Evolutionary conservation across 371 early-diverging fungal species (phyloP).

Genomic region (Syncephalastrum racemosum): DNA sequence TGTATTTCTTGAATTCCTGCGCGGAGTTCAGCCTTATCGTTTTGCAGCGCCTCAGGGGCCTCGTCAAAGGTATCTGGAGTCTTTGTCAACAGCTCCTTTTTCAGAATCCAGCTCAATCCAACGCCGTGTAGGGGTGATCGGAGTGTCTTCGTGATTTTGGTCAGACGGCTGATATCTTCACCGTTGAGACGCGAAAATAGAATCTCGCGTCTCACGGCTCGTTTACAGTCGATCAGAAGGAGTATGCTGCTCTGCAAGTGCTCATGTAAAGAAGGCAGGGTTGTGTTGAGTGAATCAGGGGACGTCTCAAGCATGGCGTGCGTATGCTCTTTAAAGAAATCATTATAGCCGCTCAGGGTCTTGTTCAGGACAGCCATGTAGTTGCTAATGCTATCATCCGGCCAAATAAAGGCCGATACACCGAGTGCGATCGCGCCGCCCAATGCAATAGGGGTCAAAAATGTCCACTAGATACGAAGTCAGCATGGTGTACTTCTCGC

Average conservation of each 20-base stretch:
- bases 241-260: conserved; percentile 22
- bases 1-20: conserved; percentile 6
- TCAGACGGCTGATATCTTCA: conserved; percentile 27
- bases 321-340: conserved; percentile 30
- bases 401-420: conserved; percentile 32
- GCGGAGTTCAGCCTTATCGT: not conserved
- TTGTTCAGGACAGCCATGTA: conserved; percentile 19
- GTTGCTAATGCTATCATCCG: conserved; percentile 35
- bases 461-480: conserved; percentile 21
- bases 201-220: conserved; percentile 33
- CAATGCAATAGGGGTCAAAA: conserved; percentile 26
- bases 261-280: conserved; percentile 18
- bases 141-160: conserved; percentile 20
- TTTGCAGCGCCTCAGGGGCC: not conserved
- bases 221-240: conserved; percentile 34
- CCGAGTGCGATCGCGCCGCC: conserved; percentile 27
- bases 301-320: conserved; percentile 22
- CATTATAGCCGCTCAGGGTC: conserved; percentile 25
- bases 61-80: not conserved
- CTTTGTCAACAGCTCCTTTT: conserved; percentile 14
- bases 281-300: not conserved
- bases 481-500: not conserved
- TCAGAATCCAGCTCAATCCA: conserved; percentile 25
- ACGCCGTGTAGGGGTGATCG: conserved; percentile 28
- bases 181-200: conserved; percentile 25